These are phyloP conservation scores for Arabidopsis arenosa DNA, from an alignment of 345 rosid genomes.

Conservation along the genomic window DNA sequence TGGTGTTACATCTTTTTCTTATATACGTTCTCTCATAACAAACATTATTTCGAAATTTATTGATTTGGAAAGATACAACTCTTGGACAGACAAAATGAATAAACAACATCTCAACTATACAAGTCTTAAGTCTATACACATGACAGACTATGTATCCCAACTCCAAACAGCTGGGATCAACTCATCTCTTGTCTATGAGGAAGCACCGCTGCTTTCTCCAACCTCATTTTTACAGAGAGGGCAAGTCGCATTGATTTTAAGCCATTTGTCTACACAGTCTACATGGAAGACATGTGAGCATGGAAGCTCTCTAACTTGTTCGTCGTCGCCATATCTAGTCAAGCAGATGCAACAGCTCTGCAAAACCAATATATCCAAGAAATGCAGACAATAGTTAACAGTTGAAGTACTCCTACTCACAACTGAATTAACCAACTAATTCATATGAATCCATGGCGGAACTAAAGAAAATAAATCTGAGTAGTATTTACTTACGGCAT, in stretches of 20 bases:
- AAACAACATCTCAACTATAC: constrained; percentile 34
- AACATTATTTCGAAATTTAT: constrained; percentile 19
- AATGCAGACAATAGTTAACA: constrained; percentile 13
- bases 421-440: background rate
- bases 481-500: constrained; percentile 68
- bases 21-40: background rate
- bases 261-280: constrained; percentile 78
- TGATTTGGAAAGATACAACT: constrained; percentile 23
- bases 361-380: constrained; percentile 32
- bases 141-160: constrained; percentile 1
- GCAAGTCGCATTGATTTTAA: constrained; percentile 75
- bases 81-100: constrained; percentile 39
- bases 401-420: background rate
- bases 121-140: constrained; percentile 24
- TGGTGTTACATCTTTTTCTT: constrained; percentile 6
- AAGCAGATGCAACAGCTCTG: constrained; percentile 85
- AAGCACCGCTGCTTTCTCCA: constrained; percentile 51
- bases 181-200: constrained; percentile 29
- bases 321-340: constrained; percentile 63
- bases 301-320: constrained; percentile 68
- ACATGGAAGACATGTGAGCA: constrained; percentile 77
- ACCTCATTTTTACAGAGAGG: constrained; percentile 76
- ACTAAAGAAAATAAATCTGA: background rate
- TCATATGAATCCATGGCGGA: background rate
- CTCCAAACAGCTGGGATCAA: background rate